Conservation (phyloP, 2,329 filamentous ascomycete genomes). For the Aspergillus proliferans region DNA sequence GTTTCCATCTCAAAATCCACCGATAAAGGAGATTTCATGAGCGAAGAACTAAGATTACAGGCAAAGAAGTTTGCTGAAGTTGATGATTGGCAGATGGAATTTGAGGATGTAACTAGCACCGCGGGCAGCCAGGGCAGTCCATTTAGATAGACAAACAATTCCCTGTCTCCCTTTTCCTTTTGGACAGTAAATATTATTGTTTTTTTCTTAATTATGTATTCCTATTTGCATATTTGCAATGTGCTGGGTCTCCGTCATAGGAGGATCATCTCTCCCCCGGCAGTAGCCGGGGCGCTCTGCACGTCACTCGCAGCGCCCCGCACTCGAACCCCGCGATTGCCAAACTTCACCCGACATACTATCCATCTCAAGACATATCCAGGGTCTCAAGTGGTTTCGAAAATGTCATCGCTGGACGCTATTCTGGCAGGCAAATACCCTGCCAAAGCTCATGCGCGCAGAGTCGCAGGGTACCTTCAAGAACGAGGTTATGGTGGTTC, state of each 20-base stretch:
- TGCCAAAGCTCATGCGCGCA: constrained; percentile 77
- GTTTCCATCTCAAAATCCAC: constrained; percentile 5
- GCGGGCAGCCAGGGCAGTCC: constrained; percentile 20
- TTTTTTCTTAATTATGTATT: too few relatives aligned
- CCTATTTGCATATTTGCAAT: too few relatives aligned
- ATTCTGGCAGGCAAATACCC: constrained; percentile 60
- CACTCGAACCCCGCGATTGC: too few relatives aligned
- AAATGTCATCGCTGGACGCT: constrained; percentile 15
- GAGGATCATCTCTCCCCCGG: too few relatives aligned
- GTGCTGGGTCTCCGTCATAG: too few relatives aligned
- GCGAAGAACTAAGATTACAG: constrained; percentile 31
- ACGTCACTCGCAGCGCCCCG: too few relatives aligned
- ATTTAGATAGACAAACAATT: constrained; percentile 7
- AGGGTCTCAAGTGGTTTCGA: too few relatives aligned
- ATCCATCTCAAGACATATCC: too few relatives aligned
- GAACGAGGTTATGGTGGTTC: constrained; percentile 56
- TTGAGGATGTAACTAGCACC: constrained; percentile 32
- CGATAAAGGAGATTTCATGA: constrained; percentile 18
- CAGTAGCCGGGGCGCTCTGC: too few relatives aligned
- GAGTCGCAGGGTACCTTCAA: constrained; percentile 73
- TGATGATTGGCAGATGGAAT: constrained; percentile 40
- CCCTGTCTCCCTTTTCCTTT: background rate
- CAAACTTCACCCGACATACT: too few relatives aligned
- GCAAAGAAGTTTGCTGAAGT: constrained; percentile 37
- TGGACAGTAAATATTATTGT: too few relatives aligned